Conservation (phyloP, 352 stramenopile genomes). For the Phytophthora pluvialis region DNA sequence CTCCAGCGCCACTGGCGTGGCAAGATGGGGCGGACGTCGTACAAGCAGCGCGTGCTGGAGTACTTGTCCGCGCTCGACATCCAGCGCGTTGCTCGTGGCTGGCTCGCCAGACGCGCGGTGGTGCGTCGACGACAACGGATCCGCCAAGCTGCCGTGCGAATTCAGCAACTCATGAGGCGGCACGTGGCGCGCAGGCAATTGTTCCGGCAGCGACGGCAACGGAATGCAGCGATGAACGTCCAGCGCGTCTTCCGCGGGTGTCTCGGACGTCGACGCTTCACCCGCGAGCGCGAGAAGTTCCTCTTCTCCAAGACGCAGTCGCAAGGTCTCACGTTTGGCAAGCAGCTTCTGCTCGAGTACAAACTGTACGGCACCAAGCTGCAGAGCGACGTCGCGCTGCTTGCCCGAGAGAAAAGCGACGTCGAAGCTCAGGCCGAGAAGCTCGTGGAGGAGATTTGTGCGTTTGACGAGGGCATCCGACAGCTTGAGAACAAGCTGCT, state of each 20-base stretch:
- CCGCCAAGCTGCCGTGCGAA: constrained; percentile 58
- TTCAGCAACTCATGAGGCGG: constrained; percentile 86
- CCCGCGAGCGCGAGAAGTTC: constrained; percentile 93
- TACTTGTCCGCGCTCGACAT: constrained; percentile 86
- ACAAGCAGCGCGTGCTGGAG: constrained; percentile 72
- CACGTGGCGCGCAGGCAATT: constrained; percentile 60
- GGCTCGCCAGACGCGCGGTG: constrained; percentile 69
- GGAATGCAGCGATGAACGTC: constrained; percentile 76
- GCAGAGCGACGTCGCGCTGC: constrained; percentile 93
- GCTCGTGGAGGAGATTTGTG: constrained; percentile 92
- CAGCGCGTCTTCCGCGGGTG: constrained; percentile 92
- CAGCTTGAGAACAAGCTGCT: constrained; percentile 95
- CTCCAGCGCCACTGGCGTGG: constrained; percentile 93
- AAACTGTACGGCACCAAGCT: constrained; percentile 95
- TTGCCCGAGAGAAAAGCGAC: constrained; percentile 90
- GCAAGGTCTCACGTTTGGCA: constrained; percentile 94
- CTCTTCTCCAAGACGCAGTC: constrained; percentile 94
- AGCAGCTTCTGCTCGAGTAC: constrained; percentile 96
- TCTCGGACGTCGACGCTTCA: constrained; percentile 79
- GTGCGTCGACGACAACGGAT: constrained; percentile 53
- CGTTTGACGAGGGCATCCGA: constrained; percentile 93
- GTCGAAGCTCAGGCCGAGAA: constrained; percentile 90
- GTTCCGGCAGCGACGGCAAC: constrained; percentile 51
- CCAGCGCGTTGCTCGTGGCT: constrained; percentile 88
- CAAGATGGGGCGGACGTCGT: constrained; percentile 86